A percentile compares a stretch with the other conserved stretches of the same genome.
Conservation (phyloP, 768 basidiomycete species). For the Russula griseocarnosa region DNA sequence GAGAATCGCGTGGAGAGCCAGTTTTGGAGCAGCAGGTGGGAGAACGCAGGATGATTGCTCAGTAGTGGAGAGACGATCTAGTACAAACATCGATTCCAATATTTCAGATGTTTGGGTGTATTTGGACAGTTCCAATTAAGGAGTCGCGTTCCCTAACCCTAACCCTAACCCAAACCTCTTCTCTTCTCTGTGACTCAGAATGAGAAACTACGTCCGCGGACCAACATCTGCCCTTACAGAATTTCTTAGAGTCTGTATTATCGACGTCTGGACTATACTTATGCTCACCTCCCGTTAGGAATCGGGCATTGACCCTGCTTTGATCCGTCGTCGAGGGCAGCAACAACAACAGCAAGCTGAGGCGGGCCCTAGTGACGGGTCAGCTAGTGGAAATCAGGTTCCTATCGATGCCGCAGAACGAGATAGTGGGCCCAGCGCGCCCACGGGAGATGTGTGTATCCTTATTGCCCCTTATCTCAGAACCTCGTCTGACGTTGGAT, state of each 20-base stretch:
- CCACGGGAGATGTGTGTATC: slow-evolving; percentile 7
- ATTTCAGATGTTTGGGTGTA: not conserved
- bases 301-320: slow-evolving; percentile 47
- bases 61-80: no score
- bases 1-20: no score
- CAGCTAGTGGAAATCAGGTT: slow-evolving; percentile 22
- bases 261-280: not conserved
- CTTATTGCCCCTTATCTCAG: not conserved
- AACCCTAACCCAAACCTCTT: no score
- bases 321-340: slow-evolving; percentile 39
- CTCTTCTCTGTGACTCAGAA: not conserved
- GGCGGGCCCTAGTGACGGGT: slow-evolving; percentile 43
- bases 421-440: slow-evolving; percentile 25
- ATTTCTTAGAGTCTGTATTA: slow-evolving; percentile 58
- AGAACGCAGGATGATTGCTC: no score
- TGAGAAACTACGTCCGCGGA: slow-evolving; percentile 62
- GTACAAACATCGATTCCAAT: no score
- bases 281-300: slow-evolving; percentile 37
- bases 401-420: slow-evolving; percentile 28
- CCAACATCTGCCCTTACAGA: slow-evolving; percentile 82
- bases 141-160: not conserved
- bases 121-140: not conserved
- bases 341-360: slow-evolving; percentile 39
- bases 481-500: not conserved
- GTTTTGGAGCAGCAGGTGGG: no score